Evolutionary conservation across 345 rosid genomes (phyloP).

Genomic region (Ceriops tagal): DNA sequence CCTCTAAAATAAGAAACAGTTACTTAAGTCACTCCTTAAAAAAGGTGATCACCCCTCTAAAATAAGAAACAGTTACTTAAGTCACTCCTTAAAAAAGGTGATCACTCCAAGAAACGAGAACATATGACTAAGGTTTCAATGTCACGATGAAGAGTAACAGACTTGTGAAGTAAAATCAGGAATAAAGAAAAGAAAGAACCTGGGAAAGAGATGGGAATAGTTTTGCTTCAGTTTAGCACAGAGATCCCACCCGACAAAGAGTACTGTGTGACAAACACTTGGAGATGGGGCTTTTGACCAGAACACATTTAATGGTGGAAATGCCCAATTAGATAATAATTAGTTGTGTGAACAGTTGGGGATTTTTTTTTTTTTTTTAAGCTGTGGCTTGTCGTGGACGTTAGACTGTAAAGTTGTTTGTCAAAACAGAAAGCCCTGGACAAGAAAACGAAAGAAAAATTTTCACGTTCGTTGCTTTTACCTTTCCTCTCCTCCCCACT

Average conservation of each 20-base stretch:
- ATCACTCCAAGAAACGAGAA: not conserved
- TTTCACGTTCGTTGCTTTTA: too few species aligned
- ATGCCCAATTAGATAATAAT: not conserved
- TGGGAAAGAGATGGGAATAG: too few species aligned
- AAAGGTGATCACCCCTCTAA: not conserved
- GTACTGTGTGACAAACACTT: slow-evolving; percentile 34
- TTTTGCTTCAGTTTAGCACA: slow-evolving; percentile 9
- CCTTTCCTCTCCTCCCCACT: too few species aligned
- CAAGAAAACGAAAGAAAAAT: not conserved
- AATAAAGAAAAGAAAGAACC: too few species aligned
- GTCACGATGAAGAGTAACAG: not conserved
- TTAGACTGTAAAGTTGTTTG: slow-evolving; percentile 3
- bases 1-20: not conserved
- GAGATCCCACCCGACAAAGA: slow-evolving; percentile 51
- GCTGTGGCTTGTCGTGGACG: slow-evolving; percentile 32
- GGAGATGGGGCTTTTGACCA: slow-evolving; percentile 43
- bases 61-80: too few species aligned
- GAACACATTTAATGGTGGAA: slow-evolving; percentile 12
- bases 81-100: too few species aligned
- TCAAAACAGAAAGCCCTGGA: slow-evolving; percentile 5
- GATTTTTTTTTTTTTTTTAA: not conserved
- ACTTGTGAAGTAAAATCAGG: too few species aligned
- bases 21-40: too few species aligned
- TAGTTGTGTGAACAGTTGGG: not conserved
- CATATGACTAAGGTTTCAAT: not conserved